Evolutionary conservation across 2,329 filamentous ascomycete genomes (phyloP).

Genomic region (Cladosporium halotolerans): DNA sequence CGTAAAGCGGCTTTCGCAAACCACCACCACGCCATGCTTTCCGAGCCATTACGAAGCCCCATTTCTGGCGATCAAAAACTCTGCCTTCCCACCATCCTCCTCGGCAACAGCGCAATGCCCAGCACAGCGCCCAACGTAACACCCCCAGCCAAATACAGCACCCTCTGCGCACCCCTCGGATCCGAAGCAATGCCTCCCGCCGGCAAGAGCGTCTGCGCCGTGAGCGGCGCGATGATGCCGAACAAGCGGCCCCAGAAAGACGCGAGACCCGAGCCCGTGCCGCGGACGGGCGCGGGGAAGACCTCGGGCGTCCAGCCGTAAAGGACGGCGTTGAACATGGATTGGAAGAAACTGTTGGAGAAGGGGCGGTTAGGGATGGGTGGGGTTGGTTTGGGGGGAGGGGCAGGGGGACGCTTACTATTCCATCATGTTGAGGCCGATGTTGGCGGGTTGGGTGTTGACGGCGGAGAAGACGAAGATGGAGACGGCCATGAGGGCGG

Average conservation of each 20-base stretch:
- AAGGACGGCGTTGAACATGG: constrained; percentile 47
- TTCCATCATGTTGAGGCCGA: constrained; percentile 47
- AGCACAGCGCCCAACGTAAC: constrained; percentile 49
- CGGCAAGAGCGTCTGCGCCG: constrained; percentile 42
- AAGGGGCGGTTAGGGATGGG: not conserved
- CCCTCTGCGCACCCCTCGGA: constrained; percentile 38
- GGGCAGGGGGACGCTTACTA: constrained; percentile 24
- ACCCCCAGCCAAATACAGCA: constrained; percentile 52
- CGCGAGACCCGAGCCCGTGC: constrained; percentile 50
- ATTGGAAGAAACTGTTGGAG: constrained; percentile 39
- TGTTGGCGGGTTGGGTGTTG: constrained; percentile 41
- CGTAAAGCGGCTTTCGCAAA: too few species aligned
- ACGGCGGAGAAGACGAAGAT: constrained; percentile 43
- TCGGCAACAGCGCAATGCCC: constrained; percentile 46
- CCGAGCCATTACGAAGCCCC: not conserved
- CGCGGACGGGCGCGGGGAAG: constrained; percentile 46
- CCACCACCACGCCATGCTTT: too few species aligned
- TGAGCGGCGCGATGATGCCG: constrained; percentile 52
- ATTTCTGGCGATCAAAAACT: constrained; percentile 23
- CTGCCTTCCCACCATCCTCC: constrained; percentile 29
- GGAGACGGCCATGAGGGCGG: constrained; percentile 38
- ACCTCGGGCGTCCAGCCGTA: constrained; percentile 49
- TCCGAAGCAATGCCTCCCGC: constrained; percentile 16
- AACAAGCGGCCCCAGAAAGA: constrained; percentile 55
- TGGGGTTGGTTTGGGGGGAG: not conserved